Base-by-base conservation (phyloP, 2,329 filamentous ascomycete genomes). In the Stromatinia cepivora region DNA sequence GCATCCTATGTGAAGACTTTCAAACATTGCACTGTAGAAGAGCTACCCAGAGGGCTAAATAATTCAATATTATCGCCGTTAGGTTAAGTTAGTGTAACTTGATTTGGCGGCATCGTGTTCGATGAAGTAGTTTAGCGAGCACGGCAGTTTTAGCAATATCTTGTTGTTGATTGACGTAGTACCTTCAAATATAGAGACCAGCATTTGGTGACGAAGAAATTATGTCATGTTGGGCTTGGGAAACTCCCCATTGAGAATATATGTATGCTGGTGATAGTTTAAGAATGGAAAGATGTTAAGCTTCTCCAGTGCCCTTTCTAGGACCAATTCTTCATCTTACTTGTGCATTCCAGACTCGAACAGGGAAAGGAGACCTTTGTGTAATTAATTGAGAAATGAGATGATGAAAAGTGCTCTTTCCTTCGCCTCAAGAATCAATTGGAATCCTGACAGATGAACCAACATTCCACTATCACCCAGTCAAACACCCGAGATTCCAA, bases 241-340 rank as follows among this genome's bases (percentile, higher is more conserved):
- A 56, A 13, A 36, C 20, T 11, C 3, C 1, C 2, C n/a, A 1
- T 1, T 36, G 9, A 36, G 11, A n/a, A 8, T 8, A 8, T 1
- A 22, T 56, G 20, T 10, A 56, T 4, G n/a, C 13, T 15, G 3
- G 36, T 7, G 22, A 5, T 17, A 8, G 1, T 17, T 25, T 25
- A 17, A 39, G 10, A 56, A 57, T 11, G 22, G 22, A 0, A 57
- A 13, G 34, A 4, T 1, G 3, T 57, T 3, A 57, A 13, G 8
- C 22, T 50, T n/a, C 48, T 50, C 48, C 0, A 17, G 42, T 46
- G 22, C 20, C 20, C 10, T 36, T n/a, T 15, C 34, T 20, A 4
- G 22, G 11, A 39, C 31, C 20, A 39, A 25, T 10, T n/a, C 15
- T 34, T 39, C 13, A 57, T 34, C 22, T 20, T 17, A 17, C 31